Evolutionary conservation across 257 asterid species (phyloP).

Genomic region (Cruciata laevipes): DNA sequence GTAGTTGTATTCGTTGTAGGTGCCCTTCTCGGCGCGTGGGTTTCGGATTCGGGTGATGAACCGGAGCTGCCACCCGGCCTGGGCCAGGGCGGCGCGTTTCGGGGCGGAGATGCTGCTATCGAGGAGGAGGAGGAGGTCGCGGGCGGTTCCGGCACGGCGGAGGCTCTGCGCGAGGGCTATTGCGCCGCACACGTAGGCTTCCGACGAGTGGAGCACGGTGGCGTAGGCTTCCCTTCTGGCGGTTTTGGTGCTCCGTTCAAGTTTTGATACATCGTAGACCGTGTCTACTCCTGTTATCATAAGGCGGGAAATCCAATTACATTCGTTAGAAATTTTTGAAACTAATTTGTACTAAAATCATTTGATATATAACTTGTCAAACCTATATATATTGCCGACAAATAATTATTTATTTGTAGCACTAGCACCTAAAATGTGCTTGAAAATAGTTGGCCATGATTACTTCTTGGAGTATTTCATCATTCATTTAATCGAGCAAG

Average conservation of each 20-base stretch:
- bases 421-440: too few relatives aligned
- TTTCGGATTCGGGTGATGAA: constrained; percentile 68
- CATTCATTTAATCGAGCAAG: too few relatives aligned
- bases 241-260: constrained; percentile 16
- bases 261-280: constrained; percentile 42
- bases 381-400: too few relatives aligned
- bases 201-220: constrained; percentile 70
- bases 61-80: constrained; percentile 73
- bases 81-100: constrained; percentile 41
- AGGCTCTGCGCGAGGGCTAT: constrained; percentile 71
- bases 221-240: constrained; percentile 61
- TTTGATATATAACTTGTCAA: too few relatives aligned
- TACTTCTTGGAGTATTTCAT: too few relatives aligned
- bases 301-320: neutral
- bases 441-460: too few relatives aligned
- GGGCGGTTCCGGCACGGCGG: constrained; percentile 46
- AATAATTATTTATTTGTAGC: too few relatives aligned
- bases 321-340: neutral
- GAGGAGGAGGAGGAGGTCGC: constrained; percentile 65
- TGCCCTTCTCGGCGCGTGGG: constrained; percentile 53
- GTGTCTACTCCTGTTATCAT: constrained; percentile 29
- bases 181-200: constrained; percentile 75
- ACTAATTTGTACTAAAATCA: too few relatives aligned
- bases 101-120: constrained; percentile 51
- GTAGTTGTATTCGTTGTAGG: constrained; percentile 81